These are phyloP conservation scores for Begonia fuchsioides DNA, from an alignment of 306 rosid species.

Conservation along the genomic window DNA sequence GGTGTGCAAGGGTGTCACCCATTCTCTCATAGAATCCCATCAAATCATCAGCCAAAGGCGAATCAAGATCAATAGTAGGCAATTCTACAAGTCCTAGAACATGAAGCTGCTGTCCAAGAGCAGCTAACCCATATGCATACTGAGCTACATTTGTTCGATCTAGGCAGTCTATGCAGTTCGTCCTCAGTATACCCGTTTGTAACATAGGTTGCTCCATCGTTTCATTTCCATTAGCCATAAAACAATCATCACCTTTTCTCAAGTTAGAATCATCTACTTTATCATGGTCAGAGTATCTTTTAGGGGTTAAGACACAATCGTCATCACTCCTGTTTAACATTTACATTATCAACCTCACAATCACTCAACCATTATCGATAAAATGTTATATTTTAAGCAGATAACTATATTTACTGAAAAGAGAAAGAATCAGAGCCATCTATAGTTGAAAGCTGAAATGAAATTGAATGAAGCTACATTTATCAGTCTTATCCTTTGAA, in stretches of 20 bases:
- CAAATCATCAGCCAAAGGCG: conserved; percentile 59
- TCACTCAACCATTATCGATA: too few relatives aligned
- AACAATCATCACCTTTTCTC: conserved; percentile 12
- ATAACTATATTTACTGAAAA: too few relatives aligned
- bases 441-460: too few relatives aligned
- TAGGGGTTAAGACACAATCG: conserved; percentile 9
- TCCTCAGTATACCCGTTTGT: conserved; percentile 80
- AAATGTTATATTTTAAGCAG: too few relatives aligned
- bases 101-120: conserved; percentile 70
- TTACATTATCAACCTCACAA: too few relatives aligned
- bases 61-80: conserved; percentile 44
- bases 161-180: conserved; percentile 93
- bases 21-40: conserved; percentile 83
- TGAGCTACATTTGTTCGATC: conserved; percentile 99
- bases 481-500: too few relatives aligned
- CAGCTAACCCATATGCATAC: conserved; percentile 79
- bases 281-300: conserved; percentile 19
- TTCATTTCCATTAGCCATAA: conserved; percentile 26
- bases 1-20: conserved; percentile 94
- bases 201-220: conserved; percentile 24
- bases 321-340: conserved; percentile 25
- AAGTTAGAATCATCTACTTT: conserved; percentile 19
- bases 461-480: too few relatives aligned
- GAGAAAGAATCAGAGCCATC: too few relatives aligned
- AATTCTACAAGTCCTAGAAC: conserved; percentile 43